phyloP scores from a whole-genome alignment of 495 filamentous ascomycete species.

The Xylaria intraflava region DNA sequence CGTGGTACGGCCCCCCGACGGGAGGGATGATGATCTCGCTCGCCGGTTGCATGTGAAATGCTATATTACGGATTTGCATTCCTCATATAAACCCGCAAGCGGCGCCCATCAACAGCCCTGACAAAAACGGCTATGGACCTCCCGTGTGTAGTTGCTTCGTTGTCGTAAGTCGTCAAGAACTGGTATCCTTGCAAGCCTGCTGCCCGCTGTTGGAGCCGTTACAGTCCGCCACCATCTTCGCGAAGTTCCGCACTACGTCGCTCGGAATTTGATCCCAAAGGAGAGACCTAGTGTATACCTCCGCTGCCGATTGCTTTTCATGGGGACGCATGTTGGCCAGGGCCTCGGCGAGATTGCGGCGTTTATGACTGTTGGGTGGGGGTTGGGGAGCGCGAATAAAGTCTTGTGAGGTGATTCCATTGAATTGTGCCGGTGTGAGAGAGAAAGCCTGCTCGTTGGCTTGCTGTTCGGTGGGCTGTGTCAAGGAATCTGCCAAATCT shows the following conservation, averaged over 20 bases:
- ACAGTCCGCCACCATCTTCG: slow-evolving; percentile 70
- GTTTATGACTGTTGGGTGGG: slow-evolving; percentile 46
- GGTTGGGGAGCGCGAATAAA: slow-evolving; percentile 49
- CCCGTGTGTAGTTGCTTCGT: slow-evolving; percentile 13
- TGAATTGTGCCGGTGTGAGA: slow-evolving; percentile 82
- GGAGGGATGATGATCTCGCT: too few species aligned
- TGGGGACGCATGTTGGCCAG: slow-evolving; percentile 69
- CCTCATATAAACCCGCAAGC: too few species aligned
- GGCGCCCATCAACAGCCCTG: too few species aligned
- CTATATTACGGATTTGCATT: too few species aligned
- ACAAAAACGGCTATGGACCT: neutral
- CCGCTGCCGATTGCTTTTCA: slow-evolving; percentile 61
- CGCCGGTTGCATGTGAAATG: too few species aligned
- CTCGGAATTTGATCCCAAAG: slow-evolving; percentile 91
- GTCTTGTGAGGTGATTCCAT: slow-evolving; percentile 67
- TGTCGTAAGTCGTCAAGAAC: slow-evolving; percentile 29
- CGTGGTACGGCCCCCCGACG: too few species aligned
- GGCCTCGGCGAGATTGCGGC: slow-evolving; percentile 74
- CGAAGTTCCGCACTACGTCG: slow-evolving; percentile 89
- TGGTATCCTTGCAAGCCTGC: slow-evolving; percentile 26
- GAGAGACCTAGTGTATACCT: slow-evolving; percentile 87
- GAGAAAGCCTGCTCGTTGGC: slow-evolving; percentile 85
- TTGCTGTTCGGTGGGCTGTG: slow-evolving; percentile 73
- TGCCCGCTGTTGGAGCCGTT: slow-evolving; percentile 27
- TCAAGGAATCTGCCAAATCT: slow-evolving; percentile 65